Evolutionary conservation across 306 rosid genomes (phyloP), one percentile per base, ranked within the genome.

Genomic region (Cucumis cinereus): DNA sequence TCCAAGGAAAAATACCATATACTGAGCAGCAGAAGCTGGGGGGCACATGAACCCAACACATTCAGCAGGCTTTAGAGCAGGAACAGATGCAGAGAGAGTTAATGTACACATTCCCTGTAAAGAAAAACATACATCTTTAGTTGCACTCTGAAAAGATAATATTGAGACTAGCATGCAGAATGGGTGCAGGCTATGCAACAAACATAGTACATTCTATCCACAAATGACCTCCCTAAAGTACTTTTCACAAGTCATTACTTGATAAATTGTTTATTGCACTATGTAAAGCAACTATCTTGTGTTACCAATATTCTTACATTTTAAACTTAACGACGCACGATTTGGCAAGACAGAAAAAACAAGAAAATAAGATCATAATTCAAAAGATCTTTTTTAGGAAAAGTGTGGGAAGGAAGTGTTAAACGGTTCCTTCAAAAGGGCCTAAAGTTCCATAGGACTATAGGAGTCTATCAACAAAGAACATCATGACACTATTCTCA

Each of bases 31-130:
- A 84, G 87, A 88, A 84, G 99, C 97, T 17, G 92, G 43, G 10
- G 97, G 99, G 78, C 99, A 95, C 36, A 58, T 30, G 6, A 91
- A 52, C 76, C 89, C 99, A 30, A 83, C 41, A 60, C 99, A 92
- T 78, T 81, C 90, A 22, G 83, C 63, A 16, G 98, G 99, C 84
- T 83, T 90, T 78, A 95, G 68, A 30, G 77, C 87, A 41, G 97
- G 88, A 84, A 88, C 73, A 38, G 97, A 81, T 62, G 99, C 99
- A 20, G 99, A 90, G 77, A 95, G 93, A 73, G 97, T 88, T 95
- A 95, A 86, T 41, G 91, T 90, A 77, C 98, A 83, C 98, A 95
- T 95, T 58, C 99, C 99, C 99, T 95, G 89, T 60, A 84, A 35
- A 81, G 59, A 17, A 72, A 49, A 83, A 82, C 71, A 43, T 77